Evolutionary conservation across 129 eudicot species (phyloP).

Genomic region (Helianthus tuberosus): DNA sequence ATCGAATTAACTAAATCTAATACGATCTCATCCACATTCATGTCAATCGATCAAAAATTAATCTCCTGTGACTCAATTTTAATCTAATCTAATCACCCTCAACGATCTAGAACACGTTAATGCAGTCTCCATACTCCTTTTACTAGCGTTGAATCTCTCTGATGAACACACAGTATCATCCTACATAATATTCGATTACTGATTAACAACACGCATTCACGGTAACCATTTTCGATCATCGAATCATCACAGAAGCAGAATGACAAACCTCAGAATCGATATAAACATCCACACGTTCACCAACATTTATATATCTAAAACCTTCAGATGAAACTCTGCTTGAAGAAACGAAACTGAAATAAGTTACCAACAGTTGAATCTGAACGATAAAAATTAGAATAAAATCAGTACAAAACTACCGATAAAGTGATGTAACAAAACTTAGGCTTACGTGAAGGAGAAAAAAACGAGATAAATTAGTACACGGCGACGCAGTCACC

Average conservation of each 20-base stretch:
- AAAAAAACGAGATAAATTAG: too few species aligned
- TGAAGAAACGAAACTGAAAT: not conserved
- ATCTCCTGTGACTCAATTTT: constrained; percentile 2
- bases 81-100: constrained; percentile 17
- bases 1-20: not conserved
- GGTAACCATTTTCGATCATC: not conserved
- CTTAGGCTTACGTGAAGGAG: too few species aligned
- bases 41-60: not conserved
- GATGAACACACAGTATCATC: constrained; percentile 37
- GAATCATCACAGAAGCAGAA: not conserved
- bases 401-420: too few species aligned
- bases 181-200: constrained; percentile 20
- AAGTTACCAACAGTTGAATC: too few species aligned
- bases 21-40: constrained; percentile 7
- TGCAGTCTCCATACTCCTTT: constrained; percentile 28
- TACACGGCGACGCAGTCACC: too few species aligned
- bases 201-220: not conserved
- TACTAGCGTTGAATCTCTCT: constrained; percentile 5
- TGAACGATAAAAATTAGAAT: too few species aligned
- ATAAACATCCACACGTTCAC: constrained; percentile 36
- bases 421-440: too few species aligned
- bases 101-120: constrained; percentile 11
- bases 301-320: constrained; percentile 28
- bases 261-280: constrained; percentile 43
- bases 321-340: constrained; percentile 26